Evolutionary conservation across 805 yeast species (phyloP), one percentile per base, ranked within the genome.

Genomic region (Sugiyamaella lignohabitans): DNA sequence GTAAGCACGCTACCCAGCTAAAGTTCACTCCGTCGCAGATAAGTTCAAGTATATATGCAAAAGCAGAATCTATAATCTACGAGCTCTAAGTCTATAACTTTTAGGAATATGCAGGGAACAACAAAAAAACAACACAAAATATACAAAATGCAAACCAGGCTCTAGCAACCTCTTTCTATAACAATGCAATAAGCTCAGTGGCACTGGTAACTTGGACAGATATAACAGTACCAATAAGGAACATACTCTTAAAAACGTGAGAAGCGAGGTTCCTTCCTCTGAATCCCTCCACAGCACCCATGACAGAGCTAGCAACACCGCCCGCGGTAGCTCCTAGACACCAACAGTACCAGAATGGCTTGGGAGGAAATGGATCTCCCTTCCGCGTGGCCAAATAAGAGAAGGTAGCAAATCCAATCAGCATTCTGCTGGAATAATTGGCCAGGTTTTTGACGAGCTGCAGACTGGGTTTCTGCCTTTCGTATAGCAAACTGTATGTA

Each of bases 291-390:
- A 32, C 20, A 5, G 16, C 6, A 14, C 40, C 20, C 18, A 35
- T 37, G 8, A 42, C 23, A 17, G 45, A 30, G 21, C 10, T 16
- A 17, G 45, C 45, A n/a, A 37, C 44, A 16, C 29, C 38, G 6
- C 45, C 45, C 8, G 45, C 45, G 8, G 19, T 20, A 16, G 45
- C 45, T 20, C 45, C 45, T 36, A 42, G 3, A n/a, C 45, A 24
- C 45, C 45, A 42, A 37, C 45, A 42, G 23, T 34, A 42, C 45
- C 45, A 42, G 19, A 11, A 42, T 3, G 45, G 45, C 32, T 19
- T 30, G 14, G 45, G 45, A 16, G 45, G 45, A 11, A 42, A 42
- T 17, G n/a, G 16, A 3, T 42, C 30, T 8, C 32, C 21, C 20
- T 30, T 24, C 19, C 38, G 20, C 14, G 45, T 18, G 16, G 45